Evolutionary conservation across 768 basidiomycete species (phyloP).

Genomic region (Hydnum rufescens): DNA sequence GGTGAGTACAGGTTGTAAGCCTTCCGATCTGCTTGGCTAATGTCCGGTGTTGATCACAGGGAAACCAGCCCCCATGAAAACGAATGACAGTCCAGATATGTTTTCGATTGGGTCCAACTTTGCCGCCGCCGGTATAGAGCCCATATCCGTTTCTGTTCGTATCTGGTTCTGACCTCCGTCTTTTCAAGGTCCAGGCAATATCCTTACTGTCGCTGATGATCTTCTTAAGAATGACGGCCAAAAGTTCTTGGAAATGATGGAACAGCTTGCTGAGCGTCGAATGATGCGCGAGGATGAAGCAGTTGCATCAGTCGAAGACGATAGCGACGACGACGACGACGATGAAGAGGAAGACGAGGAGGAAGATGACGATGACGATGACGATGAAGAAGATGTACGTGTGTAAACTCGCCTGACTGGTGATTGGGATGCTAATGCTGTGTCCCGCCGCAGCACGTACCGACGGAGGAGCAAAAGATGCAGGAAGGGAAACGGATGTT

Average conservation of each 20-base stretch:
- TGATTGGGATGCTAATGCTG: neutral
- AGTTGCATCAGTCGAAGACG: constrained; percentile 34
- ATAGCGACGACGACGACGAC: constrained; percentile 37
- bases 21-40: too few species aligned
- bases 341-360: constrained; percentile 45
- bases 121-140: constrained; percentile 11
- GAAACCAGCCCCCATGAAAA: neutral
- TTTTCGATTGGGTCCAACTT: constrained; percentile 8
- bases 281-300: constrained; percentile 75
- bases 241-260: constrained; percentile 99
- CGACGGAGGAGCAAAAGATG: constrained; percentile 97
- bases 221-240: constrained; percentile 96
- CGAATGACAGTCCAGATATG: constrained; percentile 3
- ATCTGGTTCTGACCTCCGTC: constrained; percentile 8
- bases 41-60: too few species aligned
- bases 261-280: constrained; percentile 84
- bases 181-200: constrained; percentile 60
- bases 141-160: neutral
- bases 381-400: constrained; percentile 28
- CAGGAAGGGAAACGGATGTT: constrained; percentile 99
- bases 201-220: constrained; percentile 96
- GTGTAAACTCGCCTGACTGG: neutral
- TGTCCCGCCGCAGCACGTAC: constrained; percentile 13
- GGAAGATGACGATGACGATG: constrained; percentile 44
- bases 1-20: too few species aligned